Percentiles rank a stretch among this genome's conserved stretches.
phyloP scores from a whole-genome alignment of 2,329 filamentous ascomycete species.

The Penicillium digitatum region DNA sequence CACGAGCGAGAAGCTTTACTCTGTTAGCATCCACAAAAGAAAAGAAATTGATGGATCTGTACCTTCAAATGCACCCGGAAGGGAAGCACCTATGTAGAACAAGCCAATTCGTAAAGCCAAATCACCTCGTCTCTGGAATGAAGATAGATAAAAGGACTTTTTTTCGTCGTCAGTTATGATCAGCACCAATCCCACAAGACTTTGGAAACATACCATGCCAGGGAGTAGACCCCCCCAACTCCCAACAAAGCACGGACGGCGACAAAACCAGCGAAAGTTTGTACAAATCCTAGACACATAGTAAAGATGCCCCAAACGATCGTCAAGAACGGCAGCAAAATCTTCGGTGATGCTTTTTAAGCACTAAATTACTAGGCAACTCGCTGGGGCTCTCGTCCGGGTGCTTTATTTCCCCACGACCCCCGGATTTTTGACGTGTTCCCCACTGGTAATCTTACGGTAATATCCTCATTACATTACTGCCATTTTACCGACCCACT shows the following conservation, averaged over 20 bases:
- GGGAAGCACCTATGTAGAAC: constrained; percentile 64
- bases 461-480: neutral
- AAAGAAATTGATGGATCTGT: neutral
- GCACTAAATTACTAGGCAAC: constrained; percentile 60
- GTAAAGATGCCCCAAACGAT: constrained; percentile 57
- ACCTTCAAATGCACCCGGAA: constrained; percentile 63
- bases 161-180: constrained; percentile 5
- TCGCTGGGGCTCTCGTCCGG: constrained; percentile 45
- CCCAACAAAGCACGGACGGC: constrained; percentile 60
- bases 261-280: constrained; percentile 52
- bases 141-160: constrained; percentile 61
- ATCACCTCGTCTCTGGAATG: constrained; percentile 58
- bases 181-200: neutral
- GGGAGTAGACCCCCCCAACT: constrained; percentile 60
- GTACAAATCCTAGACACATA: constrained; percentile 39
- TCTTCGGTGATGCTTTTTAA: constrained; percentile 59
- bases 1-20: constrained; percentile 55
- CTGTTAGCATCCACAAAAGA: neutral
- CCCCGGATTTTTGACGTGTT: constrained; percentile 4
- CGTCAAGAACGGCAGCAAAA: constrained; percentile 59
- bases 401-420: constrained; percentile 7
- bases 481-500: neutral
- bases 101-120: constrained; percentile 62
- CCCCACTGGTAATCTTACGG: neutral
- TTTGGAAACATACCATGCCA: constrained; percentile 52